A percentile compares a stretch with the other conserved stretches of the same genome.
These are phyloP conservation scores for Hibiscus tridactylites DNA, from an alignment of 345 rosid genomes.

Conservation along the genomic window DNA sequence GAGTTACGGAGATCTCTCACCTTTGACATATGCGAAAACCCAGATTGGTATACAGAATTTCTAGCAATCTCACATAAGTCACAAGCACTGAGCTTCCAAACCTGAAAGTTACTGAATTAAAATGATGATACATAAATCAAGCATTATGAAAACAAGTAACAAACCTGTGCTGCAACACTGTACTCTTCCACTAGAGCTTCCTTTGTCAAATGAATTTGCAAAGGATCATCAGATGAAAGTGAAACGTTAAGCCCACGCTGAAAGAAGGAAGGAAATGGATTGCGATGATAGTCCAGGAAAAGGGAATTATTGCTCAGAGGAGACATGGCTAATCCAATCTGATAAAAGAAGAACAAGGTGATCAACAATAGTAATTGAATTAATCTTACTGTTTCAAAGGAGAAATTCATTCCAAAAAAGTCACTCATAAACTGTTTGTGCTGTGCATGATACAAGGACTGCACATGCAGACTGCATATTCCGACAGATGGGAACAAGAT, in stretches of 20 bases:
- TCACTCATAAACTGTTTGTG: background rate
- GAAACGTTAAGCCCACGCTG: conserved; percentile 50
- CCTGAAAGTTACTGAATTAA: conserved; percentile 19
- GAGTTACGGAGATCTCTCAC: conserved; percentile 17
- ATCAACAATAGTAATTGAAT: background rate
- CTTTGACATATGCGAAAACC: conserved; percentile 39
- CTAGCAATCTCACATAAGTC: conserved; percentile 55
- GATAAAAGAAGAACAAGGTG: background rate
- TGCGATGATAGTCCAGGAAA: conserved; percentile 46
- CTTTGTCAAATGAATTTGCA: conserved; percentile 53
- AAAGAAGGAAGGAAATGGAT: conserved; percentile 40
- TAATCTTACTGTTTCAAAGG: background rate
- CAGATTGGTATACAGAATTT: conserved; percentile 49
- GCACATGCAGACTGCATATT: background rate
- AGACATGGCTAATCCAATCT: conserved; percentile 49
- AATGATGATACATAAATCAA: background rate
- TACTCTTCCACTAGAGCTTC: conserved; percentile 51
- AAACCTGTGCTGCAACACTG: conserved; percentile 49
- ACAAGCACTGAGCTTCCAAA: conserved; percentile 48
- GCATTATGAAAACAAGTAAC: background rate
- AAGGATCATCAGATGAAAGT: conserved; percentile 44
- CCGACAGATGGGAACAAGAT: background rate
- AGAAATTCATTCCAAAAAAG: background rate
- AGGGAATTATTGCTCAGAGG: conserved; percentile 56
- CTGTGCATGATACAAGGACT: background rate